Evolutionary conservation across 2,329 filamentous ascomycete species (phyloP).

Genomic region (Fusarium phyllophilum): DNA sequence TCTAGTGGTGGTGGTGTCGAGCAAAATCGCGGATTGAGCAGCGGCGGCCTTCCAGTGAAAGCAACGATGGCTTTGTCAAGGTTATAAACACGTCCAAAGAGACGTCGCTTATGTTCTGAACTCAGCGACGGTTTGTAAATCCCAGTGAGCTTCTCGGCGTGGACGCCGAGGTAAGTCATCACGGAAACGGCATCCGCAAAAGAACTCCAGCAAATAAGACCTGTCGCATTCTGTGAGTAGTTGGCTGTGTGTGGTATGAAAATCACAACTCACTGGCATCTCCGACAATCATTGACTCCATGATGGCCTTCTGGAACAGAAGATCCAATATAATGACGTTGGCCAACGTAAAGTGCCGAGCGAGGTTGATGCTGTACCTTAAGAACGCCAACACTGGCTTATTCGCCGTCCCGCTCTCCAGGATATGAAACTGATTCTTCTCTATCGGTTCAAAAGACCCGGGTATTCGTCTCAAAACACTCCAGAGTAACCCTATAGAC

Average conservation of each 20-base stretch:
- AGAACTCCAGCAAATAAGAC: not conserved
- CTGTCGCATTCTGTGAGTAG: not conserved
- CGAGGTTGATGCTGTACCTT: not conserved
- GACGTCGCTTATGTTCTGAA: not conserved
- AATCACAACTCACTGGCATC: not conserved
- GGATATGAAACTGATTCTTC: not conserved
- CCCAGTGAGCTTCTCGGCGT: not conserved
- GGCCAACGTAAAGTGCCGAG: not conserved
- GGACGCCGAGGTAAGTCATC: constrained; percentile 9
- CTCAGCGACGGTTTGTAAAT: not conserved
- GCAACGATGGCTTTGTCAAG: constrained; percentile 1
- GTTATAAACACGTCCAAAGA: not conserved
- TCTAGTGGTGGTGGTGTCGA: not conserved
- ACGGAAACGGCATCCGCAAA: not conserved
- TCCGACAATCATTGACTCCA: not conserved
- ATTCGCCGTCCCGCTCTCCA: not conserved
- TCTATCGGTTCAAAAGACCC: not conserved
- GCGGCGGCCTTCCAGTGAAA: constrained; percentile 1
- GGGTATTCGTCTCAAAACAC: not conserved
- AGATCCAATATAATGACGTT: constrained; percentile 11
- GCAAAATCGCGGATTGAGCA: not conserved
- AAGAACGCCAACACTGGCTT: not conserved
- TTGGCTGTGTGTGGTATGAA: rapidly evolving
- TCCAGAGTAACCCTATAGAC: not conserved
- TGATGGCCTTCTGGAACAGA: not conserved